phyloP scores from a whole-genome alignment of 2,329 filamentous ascomycete species.

The Incumbomyces delicatus region DNA sequence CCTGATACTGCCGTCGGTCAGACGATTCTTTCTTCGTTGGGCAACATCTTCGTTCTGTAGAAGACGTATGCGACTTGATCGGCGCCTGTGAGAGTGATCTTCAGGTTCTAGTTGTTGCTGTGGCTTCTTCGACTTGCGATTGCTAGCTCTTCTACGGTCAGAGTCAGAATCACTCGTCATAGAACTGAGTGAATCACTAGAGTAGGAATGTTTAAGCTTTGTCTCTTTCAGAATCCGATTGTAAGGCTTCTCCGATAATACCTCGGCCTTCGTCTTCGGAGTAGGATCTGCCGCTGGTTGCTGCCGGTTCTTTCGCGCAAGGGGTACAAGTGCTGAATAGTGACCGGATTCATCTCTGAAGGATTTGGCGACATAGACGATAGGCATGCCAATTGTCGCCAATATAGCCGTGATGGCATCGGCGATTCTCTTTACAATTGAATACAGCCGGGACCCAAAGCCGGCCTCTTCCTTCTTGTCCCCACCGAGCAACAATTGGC shows the following conservation, averaged over 20 bases:
- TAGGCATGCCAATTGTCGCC: conserved; percentile 67
- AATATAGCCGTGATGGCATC: conserved; percentile 66
- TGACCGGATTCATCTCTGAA: conserved; percentile 72
- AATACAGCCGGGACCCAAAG: background rate
- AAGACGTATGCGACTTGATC: conserved; percentile 19
- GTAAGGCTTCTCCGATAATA: conserved; percentile 11
- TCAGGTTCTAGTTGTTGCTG: background rate
- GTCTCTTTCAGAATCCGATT: conserved; percentile 13
- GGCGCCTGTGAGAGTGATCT: conserved; percentile 10
- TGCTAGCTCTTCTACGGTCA: conserved; percentile 10
- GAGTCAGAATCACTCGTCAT: conserved; percentile 17
- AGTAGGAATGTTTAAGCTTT: conserved; percentile 19
- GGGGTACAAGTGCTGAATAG: conserved; percentile 5
- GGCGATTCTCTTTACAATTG: conserved; percentile 58
- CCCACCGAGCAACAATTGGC: conserved; percentile 54
- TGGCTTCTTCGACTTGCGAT: conserved; percentile 1
- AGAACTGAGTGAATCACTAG: conserved; percentile 17
- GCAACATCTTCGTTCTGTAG: conserved; percentile 29
- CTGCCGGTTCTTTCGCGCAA: conserved; percentile 2
- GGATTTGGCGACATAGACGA: conserved; percentile 69
- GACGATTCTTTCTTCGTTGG: conserved; percentile 42
- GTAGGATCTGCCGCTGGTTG: background rate
- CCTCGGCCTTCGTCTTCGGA: background rate
- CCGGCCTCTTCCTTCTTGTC: conserved; percentile 30
- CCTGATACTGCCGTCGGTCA: conserved; percentile 44